A percentile compares a stretch with the other conserved stretches of the same genome.
phyloP scores from a whole-genome alignment of 768 basidiomycete species.

The Pleurotus tuoliensis region DNA sequence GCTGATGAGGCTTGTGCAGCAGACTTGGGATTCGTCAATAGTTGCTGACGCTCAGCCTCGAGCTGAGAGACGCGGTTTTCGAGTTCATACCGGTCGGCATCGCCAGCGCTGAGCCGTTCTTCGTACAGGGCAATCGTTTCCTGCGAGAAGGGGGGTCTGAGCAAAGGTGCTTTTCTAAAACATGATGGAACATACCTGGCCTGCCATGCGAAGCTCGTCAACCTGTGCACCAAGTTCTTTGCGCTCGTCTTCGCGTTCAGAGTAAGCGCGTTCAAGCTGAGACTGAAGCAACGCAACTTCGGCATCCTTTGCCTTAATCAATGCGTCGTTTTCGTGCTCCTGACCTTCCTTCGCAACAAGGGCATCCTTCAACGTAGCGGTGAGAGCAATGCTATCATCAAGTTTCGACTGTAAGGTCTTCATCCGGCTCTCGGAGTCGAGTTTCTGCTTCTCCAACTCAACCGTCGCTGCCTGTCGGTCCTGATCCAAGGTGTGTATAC shows the following conservation, averaged over 20 bases:
- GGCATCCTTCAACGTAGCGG: conserved; percentile 47
- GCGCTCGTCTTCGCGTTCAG: conserved; percentile 48
- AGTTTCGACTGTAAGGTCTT: conserved; percentile 28
- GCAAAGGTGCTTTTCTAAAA: background rate
- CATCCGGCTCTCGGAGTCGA: conserved; percentile 39
- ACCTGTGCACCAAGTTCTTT: conserved; percentile 68
- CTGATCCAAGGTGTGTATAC: conserved; percentile 22
- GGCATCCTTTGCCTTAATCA: conserved; percentile 52
- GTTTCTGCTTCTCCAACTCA: conserved; percentile 43
- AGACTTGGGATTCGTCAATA: conserved; percentile 9
- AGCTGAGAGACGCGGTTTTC: conserved; percentile 60
- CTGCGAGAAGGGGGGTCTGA: conserved; percentile 44
- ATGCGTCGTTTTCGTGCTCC: conserved; percentile 45
- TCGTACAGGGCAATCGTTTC: conserved; percentile 96
- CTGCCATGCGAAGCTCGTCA: conserved; percentile 82
- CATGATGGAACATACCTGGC: conserved; percentile 55
- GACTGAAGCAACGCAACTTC: conserved; percentile 55
- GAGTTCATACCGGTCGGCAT: conserved; percentile 72
- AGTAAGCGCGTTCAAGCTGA: conserved; percentile 23
- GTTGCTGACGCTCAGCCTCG: conserved; percentile 34
- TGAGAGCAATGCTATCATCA: conserved; percentile 34
- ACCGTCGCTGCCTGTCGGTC: conserved; percentile 41
- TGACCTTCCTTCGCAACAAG: conserved; percentile 47
- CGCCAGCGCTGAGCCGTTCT: conserved; percentile 71
- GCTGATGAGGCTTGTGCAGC: conserved; percentile 48